Evolutionary conservation across 2,329 filamentous ascomycete species (phyloP).

Genomic region (Bipolaris gigantea): DNA sequence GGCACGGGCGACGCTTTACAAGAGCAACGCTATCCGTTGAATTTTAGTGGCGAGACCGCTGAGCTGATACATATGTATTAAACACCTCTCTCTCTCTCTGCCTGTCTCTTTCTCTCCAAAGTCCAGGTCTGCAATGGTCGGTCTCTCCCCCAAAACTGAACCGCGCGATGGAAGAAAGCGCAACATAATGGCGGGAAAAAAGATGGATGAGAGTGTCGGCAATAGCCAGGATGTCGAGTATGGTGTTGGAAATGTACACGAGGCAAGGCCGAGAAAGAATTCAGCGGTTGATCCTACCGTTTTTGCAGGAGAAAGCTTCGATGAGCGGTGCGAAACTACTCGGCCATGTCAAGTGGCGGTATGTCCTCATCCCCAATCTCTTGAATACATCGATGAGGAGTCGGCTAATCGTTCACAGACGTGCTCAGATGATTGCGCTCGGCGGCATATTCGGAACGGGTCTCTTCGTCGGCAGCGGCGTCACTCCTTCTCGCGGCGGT

Average conservation of each 20-base stretch:
- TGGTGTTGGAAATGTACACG: constrained; percentile 12
- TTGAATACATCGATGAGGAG: constrained; percentile 21
- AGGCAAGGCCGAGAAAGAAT: constrained; percentile 20
- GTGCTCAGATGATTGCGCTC: constrained; percentile 63
- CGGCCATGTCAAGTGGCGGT: constrained; percentile 45
- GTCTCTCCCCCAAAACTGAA: no score
- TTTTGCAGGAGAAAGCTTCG: constrained; percentile 35
- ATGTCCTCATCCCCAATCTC: constrained; percentile 24
- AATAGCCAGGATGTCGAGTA: constrained; percentile 11
- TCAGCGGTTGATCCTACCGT: constrained; percentile 30
- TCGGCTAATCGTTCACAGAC: constrained; percentile 51
- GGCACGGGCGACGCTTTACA: not conserved
- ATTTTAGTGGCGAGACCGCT: not conserved
- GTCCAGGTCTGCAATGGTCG: not conserved
- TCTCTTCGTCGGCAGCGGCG: constrained; percentile 62
- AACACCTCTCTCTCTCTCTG: not conserved
- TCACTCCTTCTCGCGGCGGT: constrained; percentile 49
- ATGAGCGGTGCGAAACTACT: constrained; percentile 42
- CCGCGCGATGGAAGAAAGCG: not conserved
- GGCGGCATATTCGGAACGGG: constrained; percentile 63
- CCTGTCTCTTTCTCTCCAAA: not conserved
- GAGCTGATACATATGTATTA: not conserved
- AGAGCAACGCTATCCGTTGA: not conserved
- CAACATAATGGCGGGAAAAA: constrained; percentile 23
- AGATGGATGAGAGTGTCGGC: constrained; percentile 4